Evolutionary conservation across 805 yeast species (phyloP), one percentile per base, ranked within the genome.

Genomic region (Komagataella populi): DNA sequence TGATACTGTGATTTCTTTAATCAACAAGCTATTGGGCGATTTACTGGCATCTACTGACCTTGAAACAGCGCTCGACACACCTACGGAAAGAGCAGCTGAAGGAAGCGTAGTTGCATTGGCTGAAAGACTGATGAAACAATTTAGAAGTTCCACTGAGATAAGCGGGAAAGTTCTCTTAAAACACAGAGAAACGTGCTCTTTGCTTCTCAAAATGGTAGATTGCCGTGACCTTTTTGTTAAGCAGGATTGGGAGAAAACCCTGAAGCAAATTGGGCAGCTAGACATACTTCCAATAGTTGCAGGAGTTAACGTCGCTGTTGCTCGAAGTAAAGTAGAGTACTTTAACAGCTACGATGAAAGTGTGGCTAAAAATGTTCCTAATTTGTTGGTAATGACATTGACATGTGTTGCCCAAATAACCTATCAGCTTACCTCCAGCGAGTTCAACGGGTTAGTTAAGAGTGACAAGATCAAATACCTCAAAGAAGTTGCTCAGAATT

Each of bases 21-120:
- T 89, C 56, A 89, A 87, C 68, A 76, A 80, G 58, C 68, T 87
- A 30, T 69, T 93, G 44, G 88, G 96, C 39, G 96, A 90, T 62
- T 73, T 82, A 18, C 70, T 91, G 51, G 74, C 86, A 49, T 74
- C 83, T 50, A 77, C 84, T 3, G 96, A 86, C 55, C 69, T 84
- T 54, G 84, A 81, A 52, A 76, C 75, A 58, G 76, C 83, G 7
- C 12, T 43, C 18, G 48, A 23, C 12, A 23, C 30, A 6, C 22
- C 24, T 12, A 55, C 53, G n/a, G 69, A 70, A 48, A 67, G 74
- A 3, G 68, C 70, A 43, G 80, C 74, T 44, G 71, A 71, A 50
- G 39, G 39, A 30, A 74, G 76, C 53, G 67, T 76, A 44, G 71
- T 77, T 24, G 65, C 71, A 52, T 63, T 77, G 52, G 72, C 79